Base-by-base conservation (phyloP, 2,329 filamentous ascomycete species). In the Rhinocladiella similis region DNA sequence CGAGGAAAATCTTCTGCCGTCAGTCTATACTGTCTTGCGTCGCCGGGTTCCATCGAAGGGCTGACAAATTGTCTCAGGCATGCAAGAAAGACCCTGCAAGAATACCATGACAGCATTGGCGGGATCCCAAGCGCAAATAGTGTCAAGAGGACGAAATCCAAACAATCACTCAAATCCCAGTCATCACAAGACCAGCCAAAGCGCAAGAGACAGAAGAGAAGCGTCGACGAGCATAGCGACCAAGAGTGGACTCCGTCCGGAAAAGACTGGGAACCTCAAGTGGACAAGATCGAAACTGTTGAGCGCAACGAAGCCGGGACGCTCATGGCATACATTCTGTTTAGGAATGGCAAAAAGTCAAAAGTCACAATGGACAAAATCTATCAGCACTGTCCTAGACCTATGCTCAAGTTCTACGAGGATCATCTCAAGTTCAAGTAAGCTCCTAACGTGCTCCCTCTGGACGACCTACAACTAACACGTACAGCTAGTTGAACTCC, bases 331-430 rank as follows among this genome's bases (percentile, higher is more conserved):
- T 75, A 72, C 45, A 61, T 79, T 1, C 63, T 69, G 5, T 79
- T 74, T 71, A 76, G 70, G 13, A 77, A 78, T 60, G 73, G 71
- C 43, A 76, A 69, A 48, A 76, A 72, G 49, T 70, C 74, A 2
- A 75, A 72, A 49, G 71, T 78, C 5, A 67, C 69, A 2, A 69
- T 77, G 48, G 65, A 73, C 20, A 68, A 65, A 22, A 73, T 73
- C 60, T 77, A 77, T 54, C 67, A 73, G 22, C 73, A 68, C 51
- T 78, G 75, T 55, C 77, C 77, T 0, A 62, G 65, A 55, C 71
- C 72, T 70, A 78, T 80, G 76, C 71, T 79, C 10, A 67, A 72
- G 55, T 80, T 79, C 52, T 80, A 79, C 56, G 77, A 80, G 64
- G 65, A 68, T 38, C 76, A 80, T 64, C 66, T 80, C 74, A 63